A percentile compares a stretch with the other conserved stretches of the same genome.
These are phyloP conservation scores for Naganishia albida DNA, from an alignment of 1,284 basidiomycete species.

Conservation along the genomic window DNA sequence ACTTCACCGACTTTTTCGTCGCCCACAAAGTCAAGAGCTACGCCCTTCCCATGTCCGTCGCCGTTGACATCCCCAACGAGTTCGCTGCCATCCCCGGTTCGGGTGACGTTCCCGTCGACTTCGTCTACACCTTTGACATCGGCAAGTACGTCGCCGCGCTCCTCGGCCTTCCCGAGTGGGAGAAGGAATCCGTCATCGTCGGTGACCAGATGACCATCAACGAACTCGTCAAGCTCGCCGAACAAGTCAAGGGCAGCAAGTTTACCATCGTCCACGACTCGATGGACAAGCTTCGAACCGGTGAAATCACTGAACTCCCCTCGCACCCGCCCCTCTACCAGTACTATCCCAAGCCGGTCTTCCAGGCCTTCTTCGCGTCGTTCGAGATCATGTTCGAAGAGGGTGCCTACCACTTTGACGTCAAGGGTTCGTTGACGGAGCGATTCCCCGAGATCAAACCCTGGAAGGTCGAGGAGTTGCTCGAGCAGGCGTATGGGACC, in stretches of 20 bases:
- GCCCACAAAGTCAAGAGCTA: neutral
- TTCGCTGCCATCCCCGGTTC: constrained; percentile 6
- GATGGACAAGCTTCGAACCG: neutral
- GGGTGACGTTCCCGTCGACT: constrained; percentile 5
- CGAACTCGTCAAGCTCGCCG: neutral
- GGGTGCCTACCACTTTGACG: neutral
- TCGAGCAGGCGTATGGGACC: constrained; percentile 7
- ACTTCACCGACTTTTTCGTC: constrained; percentile 8
- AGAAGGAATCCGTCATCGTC: constrained; percentile 1
- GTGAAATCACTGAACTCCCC: constrained; percentile 9
- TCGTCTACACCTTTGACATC: neutral
- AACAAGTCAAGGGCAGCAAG: constrained; percentile 16
- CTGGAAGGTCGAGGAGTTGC: neutral
- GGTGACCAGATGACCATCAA: constrained; percentile 2
- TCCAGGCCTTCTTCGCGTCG: constrained; percentile 1
- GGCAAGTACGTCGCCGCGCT: constrained; percentile 7
- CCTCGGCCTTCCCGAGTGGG: neutral
- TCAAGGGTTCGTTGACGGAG: constrained; percentile 2
- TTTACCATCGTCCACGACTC: constrained; percentile 8
- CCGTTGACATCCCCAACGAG: neutral
- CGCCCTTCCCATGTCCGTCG: neutral
- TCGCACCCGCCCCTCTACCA: neutral
- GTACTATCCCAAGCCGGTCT: neutral
- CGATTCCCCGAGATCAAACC: constrained; percentile 6
- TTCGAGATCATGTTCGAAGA: constrained; percentile 5